A percentile compares a stretch with the other conserved stretches of the same genome.
These are phyloP conservation scores for Scedosporium minutisporum DNA, from an alignment of 2,329 filamentous ascomycete species.

Conservation along the genomic window DNA sequence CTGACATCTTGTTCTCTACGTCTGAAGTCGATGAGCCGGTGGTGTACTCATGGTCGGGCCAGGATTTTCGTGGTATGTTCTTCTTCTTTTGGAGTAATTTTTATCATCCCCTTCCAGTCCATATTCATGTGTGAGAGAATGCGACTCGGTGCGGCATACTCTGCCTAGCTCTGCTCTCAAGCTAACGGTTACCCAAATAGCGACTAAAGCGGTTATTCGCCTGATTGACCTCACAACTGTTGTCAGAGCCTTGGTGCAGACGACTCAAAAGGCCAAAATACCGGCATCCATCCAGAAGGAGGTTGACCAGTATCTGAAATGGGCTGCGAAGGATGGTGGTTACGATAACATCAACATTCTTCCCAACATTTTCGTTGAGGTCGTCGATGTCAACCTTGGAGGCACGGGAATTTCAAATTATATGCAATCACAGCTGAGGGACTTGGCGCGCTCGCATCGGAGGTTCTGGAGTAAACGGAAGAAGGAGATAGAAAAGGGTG, in stretches of 20 bases:
- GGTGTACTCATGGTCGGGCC: conserved; percentile 25
- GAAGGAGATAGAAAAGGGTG: neutral
- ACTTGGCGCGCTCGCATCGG: conserved; percentile 25
- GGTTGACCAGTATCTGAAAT: conserved; percentile 25
- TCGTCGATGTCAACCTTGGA: conserved; percentile 20
- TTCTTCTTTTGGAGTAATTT: neutral
- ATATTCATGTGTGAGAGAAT: neutral
- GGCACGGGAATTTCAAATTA: conserved; percentile 22
- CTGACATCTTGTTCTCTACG: conserved; percentile 24
- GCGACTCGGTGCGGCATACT: neutral
- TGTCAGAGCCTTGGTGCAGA: conserved; percentile 25
- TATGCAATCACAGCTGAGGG: conserved; percentile 25
- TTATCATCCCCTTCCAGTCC: too few species aligned
- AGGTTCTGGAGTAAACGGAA: conserved; percentile 20
- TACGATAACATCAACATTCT: conserved; percentile 23
- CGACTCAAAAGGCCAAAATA: conserved; percentile 21
- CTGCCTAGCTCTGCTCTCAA: too few species aligned
- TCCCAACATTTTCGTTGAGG: conserved; percentile 28
- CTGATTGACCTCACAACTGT: conserved; percentile 29
- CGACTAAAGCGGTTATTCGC: conserved; percentile 26
- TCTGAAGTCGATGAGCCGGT: conserved; percentile 21
- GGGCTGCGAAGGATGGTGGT: conserved; percentile 31
- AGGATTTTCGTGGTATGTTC: conserved; percentile 26
- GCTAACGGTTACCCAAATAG: conserved; percentile 13
- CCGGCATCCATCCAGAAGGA: conserved; percentile 23